Evolutionary conservation across 768 basidiomycete genomes (phyloP).

Genomic region (Tricholoma hemisulphureum): DNA sequence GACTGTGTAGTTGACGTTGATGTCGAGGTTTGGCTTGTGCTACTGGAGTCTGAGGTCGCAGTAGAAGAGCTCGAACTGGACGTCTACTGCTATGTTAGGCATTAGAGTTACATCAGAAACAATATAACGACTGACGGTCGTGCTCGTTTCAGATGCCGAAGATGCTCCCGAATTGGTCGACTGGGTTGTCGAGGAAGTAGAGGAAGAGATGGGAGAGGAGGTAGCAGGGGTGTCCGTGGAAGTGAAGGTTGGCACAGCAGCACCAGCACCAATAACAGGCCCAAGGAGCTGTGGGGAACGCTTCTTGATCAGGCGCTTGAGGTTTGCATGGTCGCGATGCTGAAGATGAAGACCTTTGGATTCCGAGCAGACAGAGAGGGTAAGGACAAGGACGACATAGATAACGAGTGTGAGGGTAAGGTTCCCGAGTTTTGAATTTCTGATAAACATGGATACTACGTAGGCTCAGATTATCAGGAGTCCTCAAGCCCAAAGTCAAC

Average conservation of each 20-base stretch:
- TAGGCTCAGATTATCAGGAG: not conserved
- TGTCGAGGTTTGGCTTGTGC: constrained; percentile 2
- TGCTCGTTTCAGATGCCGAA: constrained; percentile 9
- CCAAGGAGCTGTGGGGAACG: constrained; percentile 38
- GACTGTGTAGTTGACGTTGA: constrained; percentile 5
- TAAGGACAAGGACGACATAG: constrained; percentile 53
- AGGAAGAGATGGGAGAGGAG: constrained; percentile 4
- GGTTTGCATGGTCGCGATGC: constrained; percentile 54
- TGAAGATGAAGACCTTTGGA: constrained; percentile 27
- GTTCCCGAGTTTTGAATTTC: constrained; percentile 36
- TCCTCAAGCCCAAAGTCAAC: not conserved
- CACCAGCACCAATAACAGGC: constrained; percentile 34
- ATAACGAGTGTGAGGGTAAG: constrained; percentile 64
- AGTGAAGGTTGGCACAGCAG: constrained; percentile 23
- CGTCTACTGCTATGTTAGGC: constrained; percentile 1
- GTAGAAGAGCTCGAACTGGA: constrained; percentile 4
- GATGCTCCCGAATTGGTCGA: constrained; percentile 13
- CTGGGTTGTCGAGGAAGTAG: constrained; percentile 6
- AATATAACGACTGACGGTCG: constrained; percentile 9
- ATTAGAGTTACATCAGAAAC: not conserved
- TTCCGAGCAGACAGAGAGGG: constrained; percentile 47
- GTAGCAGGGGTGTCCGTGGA: constrained; percentile 7
- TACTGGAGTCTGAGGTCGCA: constrained; percentile 2
- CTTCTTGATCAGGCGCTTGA: constrained; percentile 71
- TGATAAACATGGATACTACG: constrained; percentile 44